Evolutionary conservation across 2,329 filamentous ascomycete genomes (phyloP), one percentile per base, ranked within the genome.

Genomic region (Pseudogymnoascus sp.): DNA sequence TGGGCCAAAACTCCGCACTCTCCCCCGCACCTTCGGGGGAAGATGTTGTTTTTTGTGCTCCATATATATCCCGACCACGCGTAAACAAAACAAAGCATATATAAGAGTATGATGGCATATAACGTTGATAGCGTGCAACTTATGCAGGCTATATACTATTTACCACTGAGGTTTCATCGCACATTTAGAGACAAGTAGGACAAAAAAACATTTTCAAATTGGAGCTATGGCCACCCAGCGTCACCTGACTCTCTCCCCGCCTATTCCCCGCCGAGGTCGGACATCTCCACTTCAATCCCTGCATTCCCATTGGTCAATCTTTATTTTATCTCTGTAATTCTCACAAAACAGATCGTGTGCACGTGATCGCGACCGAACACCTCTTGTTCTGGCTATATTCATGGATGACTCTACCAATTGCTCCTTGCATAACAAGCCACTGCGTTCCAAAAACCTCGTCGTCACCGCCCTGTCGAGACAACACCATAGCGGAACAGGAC

Each of bases 371-470:
- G n/a, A 26, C 28, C 50, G 50, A 33, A 28, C n/a, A 2, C 50
- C 26, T 57, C 50, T 57, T 19, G 50, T 33, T 57, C 50, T 57
- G 50, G 50, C 50, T 57, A 57, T 57, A 33, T 57, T 57, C 50
- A 57, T 57, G 50, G n/a, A 57, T 57, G 50, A 57, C 50, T 57
- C 50, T 57, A 57, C 50, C 50, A 57, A 57, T 57, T 57, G 28
- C 11, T 33, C 28, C 21, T 57, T 57, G 50, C 26, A 57, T 57
- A 57, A 33, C 50, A 57, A 57, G 50, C 13, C 50, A 19, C 17
- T 57, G 50, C 50, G 50, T 57, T 28, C 50, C 50, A 57, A 57
- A 57, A 57, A 57, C 50, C 28, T 57, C 50, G 50, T 19, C 33
- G 50, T 57, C 50, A 57, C 50, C 50, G 28, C 28, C 50, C 26